Conservation (phyloP, 2,329 filamentous ascomycete genomes). For the Stagonosporopsis rhizophila region DNA sequence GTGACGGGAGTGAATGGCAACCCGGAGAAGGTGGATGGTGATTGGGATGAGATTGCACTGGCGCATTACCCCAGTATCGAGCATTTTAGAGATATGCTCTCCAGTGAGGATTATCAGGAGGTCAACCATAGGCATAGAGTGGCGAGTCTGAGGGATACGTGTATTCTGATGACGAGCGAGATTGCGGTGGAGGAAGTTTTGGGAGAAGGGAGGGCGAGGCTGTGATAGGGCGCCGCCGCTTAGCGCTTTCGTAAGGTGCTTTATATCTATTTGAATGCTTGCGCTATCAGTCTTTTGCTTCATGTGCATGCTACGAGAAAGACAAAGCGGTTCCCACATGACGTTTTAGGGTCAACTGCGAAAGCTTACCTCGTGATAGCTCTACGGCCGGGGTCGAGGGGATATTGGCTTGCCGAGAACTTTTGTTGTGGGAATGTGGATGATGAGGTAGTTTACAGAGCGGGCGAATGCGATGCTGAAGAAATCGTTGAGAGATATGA, state of each 20-base stretch:
- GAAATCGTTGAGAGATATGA: too few relatives aligned
- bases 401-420: too few relatives aligned
- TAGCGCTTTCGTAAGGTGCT: not conserved
- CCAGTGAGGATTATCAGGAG: conserved; percentile 64
- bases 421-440: too few relatives aligned
- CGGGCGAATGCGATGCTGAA: too few relatives aligned
- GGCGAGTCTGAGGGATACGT: conserved; percentile 60
- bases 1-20: conserved; percentile 40
- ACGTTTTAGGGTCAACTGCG: too few relatives aligned
- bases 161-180: conserved; percentile 62
- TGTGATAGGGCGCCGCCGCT: conserved; percentile 1
- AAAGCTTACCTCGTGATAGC: too few relatives aligned
- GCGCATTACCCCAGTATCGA: conserved; percentile 69
- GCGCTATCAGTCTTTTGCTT: too few relatives aligned
- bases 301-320: too few relatives aligned
- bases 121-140: conserved; percentile 63
- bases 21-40: conserved; percentile 22
- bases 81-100: conserved; percentile 69
- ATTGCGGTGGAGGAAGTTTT: conserved; percentile 44
- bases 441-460: too few relatives aligned
- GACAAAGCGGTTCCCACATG: too few relatives aligned
- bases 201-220: conserved; percentile 15
- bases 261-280: too few relatives aligned
- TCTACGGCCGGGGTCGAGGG: too few relatives aligned
- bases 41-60: conserved; percentile 70